Evolutionary conservation across 2,329 filamentous ascomycete genomes (phyloP).

Genomic region (Phyllosticta citrichinensis): DNA sequence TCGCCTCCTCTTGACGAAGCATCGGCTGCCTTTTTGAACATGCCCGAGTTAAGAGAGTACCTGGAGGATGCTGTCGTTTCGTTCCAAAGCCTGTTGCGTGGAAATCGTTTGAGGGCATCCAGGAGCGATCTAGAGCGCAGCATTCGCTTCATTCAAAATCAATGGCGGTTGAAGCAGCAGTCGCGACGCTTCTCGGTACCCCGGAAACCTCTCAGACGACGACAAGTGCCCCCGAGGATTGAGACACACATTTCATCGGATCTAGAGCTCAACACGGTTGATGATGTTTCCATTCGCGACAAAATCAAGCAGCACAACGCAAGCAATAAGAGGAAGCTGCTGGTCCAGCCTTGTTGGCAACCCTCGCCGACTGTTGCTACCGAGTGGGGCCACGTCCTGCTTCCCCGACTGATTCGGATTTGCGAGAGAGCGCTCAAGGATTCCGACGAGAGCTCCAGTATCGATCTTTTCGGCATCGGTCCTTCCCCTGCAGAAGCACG

Average conservation of each 20-base stretch:
- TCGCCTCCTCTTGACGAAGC: background rate
- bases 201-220: background rate
- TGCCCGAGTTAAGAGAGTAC: background rate
- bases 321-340: constrained; percentile 21
- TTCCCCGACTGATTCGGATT: constrained; percentile 63
- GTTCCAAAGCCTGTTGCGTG: background rate
- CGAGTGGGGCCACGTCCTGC: constrained; percentile 60
- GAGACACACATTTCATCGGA: background rate
- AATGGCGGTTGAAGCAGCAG: background rate
- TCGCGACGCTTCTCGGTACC: background rate
- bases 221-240: background rate
- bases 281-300: background rate
- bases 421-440: constrained; percentile 62
- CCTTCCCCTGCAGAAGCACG: constrained; percentile 54
- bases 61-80: background rate
- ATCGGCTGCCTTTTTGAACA: background rate
- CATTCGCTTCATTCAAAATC: background rate
- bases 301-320: constrained; percentile 5
- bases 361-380: constrained; percentile 55
- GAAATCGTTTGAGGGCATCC: background rate
- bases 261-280: background rate
- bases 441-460: constrained; percentile 66
- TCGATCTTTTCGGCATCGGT: constrained; percentile 66
- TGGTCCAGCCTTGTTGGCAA: constrained; percentile 33
- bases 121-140: background rate